Evolutionary conservation across 306 rosid genomes (phyloP).

Genomic region (Dryas drummondii): DNA sequence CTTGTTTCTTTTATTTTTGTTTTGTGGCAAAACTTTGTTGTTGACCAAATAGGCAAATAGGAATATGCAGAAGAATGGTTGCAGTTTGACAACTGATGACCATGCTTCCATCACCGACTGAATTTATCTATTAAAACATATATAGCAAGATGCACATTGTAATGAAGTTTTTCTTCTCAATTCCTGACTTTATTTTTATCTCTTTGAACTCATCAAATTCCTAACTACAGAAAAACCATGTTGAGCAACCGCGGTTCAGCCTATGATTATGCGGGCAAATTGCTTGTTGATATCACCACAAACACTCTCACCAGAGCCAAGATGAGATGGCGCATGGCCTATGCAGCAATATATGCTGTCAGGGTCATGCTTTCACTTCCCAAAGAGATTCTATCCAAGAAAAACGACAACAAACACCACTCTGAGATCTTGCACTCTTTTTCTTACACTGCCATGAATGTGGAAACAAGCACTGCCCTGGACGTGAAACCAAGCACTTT

Average conservation of each 20-base stretch:
- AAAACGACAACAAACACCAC: slow-evolving; percentile 25
- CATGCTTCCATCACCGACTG: not conserved
- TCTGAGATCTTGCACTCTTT: slow-evolving; percentile 28
- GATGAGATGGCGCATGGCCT: slow-evolving; percentile 68
- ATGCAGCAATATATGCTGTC: slow-evolving; percentile 45
- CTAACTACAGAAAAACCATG: slow-evolving; percentile 2
- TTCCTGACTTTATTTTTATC: not conserved
- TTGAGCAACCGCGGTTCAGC: not conserved
- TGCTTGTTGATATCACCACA: slow-evolving; percentile 16
- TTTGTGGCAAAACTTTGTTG: not conserved
- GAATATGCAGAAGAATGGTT: no score
- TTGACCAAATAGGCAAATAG: not conserved
- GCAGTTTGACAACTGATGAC: no score
- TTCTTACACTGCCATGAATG: slow-evolving; percentile 17
- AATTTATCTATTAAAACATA: not conserved
- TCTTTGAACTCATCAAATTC: not conserved
- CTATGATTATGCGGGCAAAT: slow-evolving; percentile 6
- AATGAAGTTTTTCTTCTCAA: not conserved
- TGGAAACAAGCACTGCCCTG: slow-evolving; percentile 1
- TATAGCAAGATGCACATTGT: not conserved
- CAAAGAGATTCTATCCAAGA: slow-evolving; percentile 34
- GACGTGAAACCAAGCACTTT: not conserved
- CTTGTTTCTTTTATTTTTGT: no score
- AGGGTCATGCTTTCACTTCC: slow-evolving; percentile 54
- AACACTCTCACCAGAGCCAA: slow-evolving; percentile 34